These are phyloP conservation scores for Hypericum androsaemum DNA, from an alignment of 345 rosid genomes.

Conservation along the genomic window DNA sequence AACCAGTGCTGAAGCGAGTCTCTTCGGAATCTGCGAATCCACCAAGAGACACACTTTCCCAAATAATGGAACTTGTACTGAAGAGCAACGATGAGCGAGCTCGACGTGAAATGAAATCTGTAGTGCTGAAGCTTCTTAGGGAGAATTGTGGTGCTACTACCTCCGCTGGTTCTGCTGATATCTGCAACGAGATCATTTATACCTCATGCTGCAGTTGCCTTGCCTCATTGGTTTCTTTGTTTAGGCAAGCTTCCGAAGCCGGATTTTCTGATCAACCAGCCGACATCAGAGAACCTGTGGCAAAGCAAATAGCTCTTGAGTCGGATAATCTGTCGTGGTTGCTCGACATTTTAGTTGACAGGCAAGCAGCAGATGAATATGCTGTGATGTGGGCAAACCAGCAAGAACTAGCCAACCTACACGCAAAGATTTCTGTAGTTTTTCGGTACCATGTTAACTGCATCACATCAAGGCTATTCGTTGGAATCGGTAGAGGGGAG, in stretches of 20 bases:
- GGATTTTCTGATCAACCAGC: constrained; percentile 25
- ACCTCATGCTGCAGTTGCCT: constrained; percentile 57
- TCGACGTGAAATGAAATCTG: constrained; percentile 80
- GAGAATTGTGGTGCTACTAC: constrained; percentile 50
- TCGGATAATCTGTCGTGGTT: constrained; percentile 86
- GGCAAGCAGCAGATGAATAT: constrained; percentile 78
- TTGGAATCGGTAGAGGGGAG: constrained; percentile 92
- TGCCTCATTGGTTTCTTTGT: constrained; percentile 42
- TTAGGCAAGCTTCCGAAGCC: constrained; percentile 48
- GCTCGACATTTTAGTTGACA: constrained; percentile 72
- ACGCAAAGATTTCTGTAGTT: constrained; percentile 53
- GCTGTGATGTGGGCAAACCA: constrained; percentile 73
- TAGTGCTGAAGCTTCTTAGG: constrained; percentile 79
- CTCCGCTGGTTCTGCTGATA: constrained; percentile 35
- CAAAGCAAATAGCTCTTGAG: constrained; percentile 63
- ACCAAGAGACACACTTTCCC: constrained; percentile 72
- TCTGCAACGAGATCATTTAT: constrained; percentile 60
- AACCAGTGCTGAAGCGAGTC: constrained; percentile 69
- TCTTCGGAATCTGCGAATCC: constrained; percentile 44
- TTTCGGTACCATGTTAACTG: constrained; percentile 82
- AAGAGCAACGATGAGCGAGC: constrained; percentile 86
- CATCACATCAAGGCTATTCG: constrained; percentile 63
- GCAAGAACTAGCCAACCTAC: constrained; percentile 60
- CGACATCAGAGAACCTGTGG: constrained; percentile 35
- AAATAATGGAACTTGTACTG: constrained; percentile 70